A percentile compares a stretch with the other conserved stretches of the same genome.
Evolutionary conservation across 2,329 filamentous ascomycete genomes (phyloP).

Genomic region (Sarocladiaceae sp.): DNA sequence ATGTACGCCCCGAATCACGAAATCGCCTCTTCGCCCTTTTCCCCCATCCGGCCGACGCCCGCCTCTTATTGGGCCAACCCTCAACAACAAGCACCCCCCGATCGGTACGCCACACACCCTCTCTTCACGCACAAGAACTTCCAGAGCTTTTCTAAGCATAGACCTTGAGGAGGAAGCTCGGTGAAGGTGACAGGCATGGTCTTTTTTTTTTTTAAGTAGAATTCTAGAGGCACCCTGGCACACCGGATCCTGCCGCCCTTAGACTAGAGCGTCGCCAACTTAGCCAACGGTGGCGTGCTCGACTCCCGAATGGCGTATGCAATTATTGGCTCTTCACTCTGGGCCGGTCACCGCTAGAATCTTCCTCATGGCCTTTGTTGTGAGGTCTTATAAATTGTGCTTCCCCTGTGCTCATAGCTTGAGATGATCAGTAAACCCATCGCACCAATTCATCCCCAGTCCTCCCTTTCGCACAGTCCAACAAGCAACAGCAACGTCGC

Average conservation of each 20-base stretch:
- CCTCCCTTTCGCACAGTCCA: no score
- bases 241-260: background rate
- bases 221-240: no score
- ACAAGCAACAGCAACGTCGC: no score
- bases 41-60: background rate
- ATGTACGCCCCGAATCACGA: constrained; percentile 6
- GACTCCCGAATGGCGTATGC: background rate
- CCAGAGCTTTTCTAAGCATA: no score
- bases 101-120: constrained; percentile 5
- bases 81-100: background rate
- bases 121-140: no score
- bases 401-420: background rate
- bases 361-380: no score
- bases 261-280: background rate
- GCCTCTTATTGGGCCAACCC: background rate
- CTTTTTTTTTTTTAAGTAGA: background rate
- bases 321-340: background rate
- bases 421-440: background rate
- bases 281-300: constrained; percentile 1
- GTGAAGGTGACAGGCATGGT: no score
- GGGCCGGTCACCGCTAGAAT: background rate
- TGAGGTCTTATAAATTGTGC: no score
- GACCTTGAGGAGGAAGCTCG: no score
- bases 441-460: no score
- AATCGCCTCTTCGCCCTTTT: background rate